phyloP scores from a whole-genome alignment of 768 basidiomycete species.

The Fomitopsis pulvina region DNA sequence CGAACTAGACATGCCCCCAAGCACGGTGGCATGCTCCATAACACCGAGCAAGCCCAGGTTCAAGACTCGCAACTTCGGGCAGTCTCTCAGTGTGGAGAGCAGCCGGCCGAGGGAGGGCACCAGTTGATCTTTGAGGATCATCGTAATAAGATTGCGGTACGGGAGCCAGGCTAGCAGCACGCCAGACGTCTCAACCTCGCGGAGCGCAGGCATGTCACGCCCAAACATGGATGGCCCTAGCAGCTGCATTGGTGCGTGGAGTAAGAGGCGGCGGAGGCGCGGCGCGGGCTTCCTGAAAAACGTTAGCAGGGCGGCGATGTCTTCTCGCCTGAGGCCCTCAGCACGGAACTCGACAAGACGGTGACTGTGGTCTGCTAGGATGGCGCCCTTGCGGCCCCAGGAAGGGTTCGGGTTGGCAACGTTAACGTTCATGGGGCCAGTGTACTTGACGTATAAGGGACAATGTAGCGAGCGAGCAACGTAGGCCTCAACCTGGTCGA shows the following conservation, averaged over 20 bases:
- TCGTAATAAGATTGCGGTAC: background rate
- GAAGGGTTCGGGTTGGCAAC: background rate
- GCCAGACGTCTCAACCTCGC: background rate
- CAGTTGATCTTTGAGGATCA: background rate
- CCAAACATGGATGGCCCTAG: background rate
- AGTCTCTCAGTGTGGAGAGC: background rate
- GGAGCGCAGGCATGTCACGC: background rate
- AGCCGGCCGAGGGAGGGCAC: background rate
- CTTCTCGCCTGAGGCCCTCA: background rate
- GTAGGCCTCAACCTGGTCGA: background rate
- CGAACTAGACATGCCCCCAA: background rate
- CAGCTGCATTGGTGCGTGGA: background rate
- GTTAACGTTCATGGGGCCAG: background rate
- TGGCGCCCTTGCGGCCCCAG: background rate
- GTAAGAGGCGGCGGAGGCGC: background rate
- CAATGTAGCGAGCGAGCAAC: background rate
- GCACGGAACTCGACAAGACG: background rate
- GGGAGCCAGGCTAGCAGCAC: background rate
- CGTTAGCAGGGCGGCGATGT: background rate
- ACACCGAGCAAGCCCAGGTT: background rate
- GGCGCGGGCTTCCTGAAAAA: background rate
- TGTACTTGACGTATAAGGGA: background rate
- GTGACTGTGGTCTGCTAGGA: background rate
- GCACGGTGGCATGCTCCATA: background rate
- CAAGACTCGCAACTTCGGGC: background rate